A percentile compares a stretch with the other conserved stretches of the same genome.
phyloP scores from a whole-genome alignment of 768 basidiomycete species.

The Phanerochaete sordida region DNA sequence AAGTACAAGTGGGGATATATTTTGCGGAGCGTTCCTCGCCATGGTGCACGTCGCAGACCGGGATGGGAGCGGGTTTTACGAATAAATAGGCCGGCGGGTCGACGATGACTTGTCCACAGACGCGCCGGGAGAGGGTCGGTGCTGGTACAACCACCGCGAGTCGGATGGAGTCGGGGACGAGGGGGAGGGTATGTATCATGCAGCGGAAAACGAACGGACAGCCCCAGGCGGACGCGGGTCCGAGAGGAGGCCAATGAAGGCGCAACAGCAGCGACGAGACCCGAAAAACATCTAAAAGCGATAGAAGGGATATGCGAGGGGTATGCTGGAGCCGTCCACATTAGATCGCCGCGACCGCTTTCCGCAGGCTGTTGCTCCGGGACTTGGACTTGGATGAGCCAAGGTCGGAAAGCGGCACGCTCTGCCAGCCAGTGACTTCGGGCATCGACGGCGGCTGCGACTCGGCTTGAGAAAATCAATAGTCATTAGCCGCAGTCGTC shows the following conservation, averaged over 20 bases:
- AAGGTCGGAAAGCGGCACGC: constrained; percentile 27
- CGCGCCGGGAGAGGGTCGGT: not conserved
- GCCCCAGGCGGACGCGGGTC: constrained; percentile 4
- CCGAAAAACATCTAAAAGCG: constrained; percentile 4
- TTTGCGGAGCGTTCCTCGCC: constrained; percentile 11
- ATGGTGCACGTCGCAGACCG: constrained; percentile 11
- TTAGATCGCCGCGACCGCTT: constrained; percentile 10
- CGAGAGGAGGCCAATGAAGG: not conserved
- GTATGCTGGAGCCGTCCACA: not conserved
- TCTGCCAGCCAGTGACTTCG: constrained; percentile 35
- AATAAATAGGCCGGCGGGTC: constrained; percentile 10
- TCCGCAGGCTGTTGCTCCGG: constrained; percentile 18
- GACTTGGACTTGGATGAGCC: constrained; percentile 19
- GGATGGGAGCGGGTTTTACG: constrained; percentile 12
- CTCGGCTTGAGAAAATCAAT: constrained; percentile 17
- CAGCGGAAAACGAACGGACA: constrained; percentile 4
- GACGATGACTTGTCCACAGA: constrained; percentile 6
- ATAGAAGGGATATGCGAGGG: not conserved
- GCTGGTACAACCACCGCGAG: constrained; percentile 11
- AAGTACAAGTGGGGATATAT: constrained; percentile 9
- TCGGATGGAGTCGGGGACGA: not conserved
- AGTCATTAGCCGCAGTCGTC: constrained; percentile 21
- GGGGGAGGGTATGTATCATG: constrained; percentile 1
- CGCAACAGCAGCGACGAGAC: not conserved
- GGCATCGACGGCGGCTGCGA: constrained; percentile 15